Percentiles rank a stretch among this genome's conserved stretches.
Conservation (phyloP, 345 rosid genomes). For the Gossypium arboreum region DNA sequence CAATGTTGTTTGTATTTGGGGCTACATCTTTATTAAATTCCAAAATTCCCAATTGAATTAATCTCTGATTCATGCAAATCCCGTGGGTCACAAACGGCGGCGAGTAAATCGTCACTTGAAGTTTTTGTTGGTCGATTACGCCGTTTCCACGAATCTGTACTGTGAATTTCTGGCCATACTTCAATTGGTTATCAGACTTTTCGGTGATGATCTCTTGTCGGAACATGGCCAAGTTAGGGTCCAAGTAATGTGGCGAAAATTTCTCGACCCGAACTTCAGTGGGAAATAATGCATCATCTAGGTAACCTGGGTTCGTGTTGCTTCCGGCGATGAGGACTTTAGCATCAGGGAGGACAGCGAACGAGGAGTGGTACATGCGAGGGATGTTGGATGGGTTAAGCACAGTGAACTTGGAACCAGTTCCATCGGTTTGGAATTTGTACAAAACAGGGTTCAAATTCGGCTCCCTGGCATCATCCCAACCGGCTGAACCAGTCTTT, state of each 20-base stretch:
- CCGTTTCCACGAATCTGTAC: constrained; percentile 16
- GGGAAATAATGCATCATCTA: constrained; percentile 43
- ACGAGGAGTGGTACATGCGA: constrained; percentile 67
- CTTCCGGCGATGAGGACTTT: constrained; percentile 59
- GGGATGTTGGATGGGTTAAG: constrained; percentile 41
- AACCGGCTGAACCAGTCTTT: constrained; percentile 61
- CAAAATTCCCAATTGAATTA: constrained; percentile 11
- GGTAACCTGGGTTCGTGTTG: constrained; percentile 65
- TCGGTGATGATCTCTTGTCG: constrained; percentile 33
- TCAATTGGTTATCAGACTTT: background rate
- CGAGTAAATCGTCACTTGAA: constrained; percentile 45
- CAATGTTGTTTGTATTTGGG: constrained; percentile 4
- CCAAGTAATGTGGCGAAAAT: constrained; percentile 69
- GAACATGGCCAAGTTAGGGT: constrained; percentile 25
- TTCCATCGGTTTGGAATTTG: constrained; percentile 20
- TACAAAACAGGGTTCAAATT: constrained; percentile 52
- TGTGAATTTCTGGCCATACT: constrained; percentile 24
- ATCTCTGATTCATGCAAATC: constrained; percentile 62
- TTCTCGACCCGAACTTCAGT: constrained; percentile 69
- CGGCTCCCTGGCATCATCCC: constrained; percentile 65
- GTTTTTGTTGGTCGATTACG: background rate
- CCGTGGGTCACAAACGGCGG: constrained; percentile 75
- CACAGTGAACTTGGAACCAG: constrained; percentile 31
- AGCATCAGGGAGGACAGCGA: constrained; percentile 50
- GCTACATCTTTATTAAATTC: background rate